A percentile compares a stretch with the other conserved stretches of the same genome.
phyloP scores from a whole-genome alignment of 2,329 filamentous ascomycete genomes.

The Chaetomium globosum region DNA sequence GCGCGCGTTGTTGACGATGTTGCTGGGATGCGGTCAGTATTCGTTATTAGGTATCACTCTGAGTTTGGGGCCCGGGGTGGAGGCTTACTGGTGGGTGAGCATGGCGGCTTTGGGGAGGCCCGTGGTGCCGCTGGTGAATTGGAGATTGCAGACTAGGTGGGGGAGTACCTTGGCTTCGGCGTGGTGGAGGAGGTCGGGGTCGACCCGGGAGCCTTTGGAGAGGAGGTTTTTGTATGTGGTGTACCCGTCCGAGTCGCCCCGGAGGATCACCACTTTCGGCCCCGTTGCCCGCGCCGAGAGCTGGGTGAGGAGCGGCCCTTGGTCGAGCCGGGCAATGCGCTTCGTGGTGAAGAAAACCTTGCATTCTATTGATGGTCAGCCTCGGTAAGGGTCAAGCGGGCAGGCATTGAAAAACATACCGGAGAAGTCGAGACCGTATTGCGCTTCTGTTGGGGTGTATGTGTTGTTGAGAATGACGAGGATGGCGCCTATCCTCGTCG shows the following conservation, averaged over 20 bases:
- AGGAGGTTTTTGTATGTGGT: slow-evolving; percentile 63
- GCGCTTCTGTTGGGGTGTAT: slow-evolving; percentile 72
- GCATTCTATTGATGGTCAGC: slow-evolving; percentile 55
- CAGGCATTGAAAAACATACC: slow-evolving; percentile 51
- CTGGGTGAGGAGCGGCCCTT: slow-evolving; percentile 59
- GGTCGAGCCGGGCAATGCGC: slow-evolving; percentile 67
- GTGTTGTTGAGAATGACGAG: slow-evolving; percentile 82
- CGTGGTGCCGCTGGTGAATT: slow-evolving; percentile 76
- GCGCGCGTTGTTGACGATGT: slow-evolving; percentile 66
- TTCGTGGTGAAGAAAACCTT: slow-evolving; percentile 73
- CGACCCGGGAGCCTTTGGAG: slow-evolving; percentile 52
- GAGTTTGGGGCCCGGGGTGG: neutral
- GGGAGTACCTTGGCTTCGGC: slow-evolving; percentile 60
- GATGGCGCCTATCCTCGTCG: slow-evolving; percentile 66
- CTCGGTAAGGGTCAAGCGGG: neutral
- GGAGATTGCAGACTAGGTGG: slow-evolving; percentile 71
- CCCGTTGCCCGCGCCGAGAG: slow-evolving; percentile 51
- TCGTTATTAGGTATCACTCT: too few relatives aligned
- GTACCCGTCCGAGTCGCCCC: slow-evolving; percentile 58
- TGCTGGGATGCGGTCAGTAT: slow-evolving; percentile 45
- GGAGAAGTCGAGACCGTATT: slow-evolving; percentile 71
- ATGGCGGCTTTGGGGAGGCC: slow-evolving; percentile 74
- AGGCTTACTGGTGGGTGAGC: slow-evolving; percentile 67
- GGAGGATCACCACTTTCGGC: slow-evolving; percentile 62
- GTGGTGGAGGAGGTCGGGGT: slow-evolving; percentile 54